A percentile compares a stretch with the other conserved stretches of the same genome.
phyloP scores from a whole-genome alignment of 2,329 filamentous ascomycete species.

The Ustulina deusta region DNA sequence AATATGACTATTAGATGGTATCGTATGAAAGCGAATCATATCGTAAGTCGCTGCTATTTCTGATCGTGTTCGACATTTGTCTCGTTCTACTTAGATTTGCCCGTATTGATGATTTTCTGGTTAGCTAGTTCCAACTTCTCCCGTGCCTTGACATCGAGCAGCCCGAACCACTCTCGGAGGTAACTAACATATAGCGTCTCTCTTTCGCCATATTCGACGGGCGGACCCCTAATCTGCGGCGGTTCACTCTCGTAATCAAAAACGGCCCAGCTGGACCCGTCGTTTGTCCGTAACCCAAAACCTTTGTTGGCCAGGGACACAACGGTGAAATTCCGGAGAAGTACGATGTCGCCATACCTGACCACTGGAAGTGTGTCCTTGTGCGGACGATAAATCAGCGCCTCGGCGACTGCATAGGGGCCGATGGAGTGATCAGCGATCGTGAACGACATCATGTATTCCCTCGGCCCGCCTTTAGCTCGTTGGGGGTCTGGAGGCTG shows the following conservation, averaged over 20 bases:
- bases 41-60: not conserved
- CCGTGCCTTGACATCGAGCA: slow-evolving; percentile 60
- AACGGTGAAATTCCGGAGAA: slow-evolving; percentile 68
- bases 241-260: slow-evolving; percentile 61
- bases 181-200: slow-evolving; percentile 63
- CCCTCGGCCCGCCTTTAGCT: slow-evolving; percentile 68
- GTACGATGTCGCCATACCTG: slow-evolving; percentile 67
- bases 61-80: slow-evolving; percentile 12
- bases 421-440: slow-evolving; percentile 68
- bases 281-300: slow-evolving; percentile 67
- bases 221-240: slow-evolving; percentile 69
- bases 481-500: slow-evolving; percentile 64
- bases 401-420: slow-evolving; percentile 63
- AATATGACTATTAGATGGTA: not conserved
- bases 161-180: slow-evolving; percentile 63
- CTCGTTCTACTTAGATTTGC: slow-evolving; percentile 40
- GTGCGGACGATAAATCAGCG: slow-evolving; percentile 70
- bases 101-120: slow-evolving; percentile 50
- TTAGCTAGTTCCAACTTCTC: slow-evolving; percentile 64
- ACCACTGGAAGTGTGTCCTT: slow-evolving; percentile 67
- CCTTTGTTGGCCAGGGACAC: slow-evolving; percentile 65
- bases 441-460: slow-evolving; percentile 70
- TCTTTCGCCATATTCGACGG: slow-evolving; percentile 65
- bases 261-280: slow-evolving; percentile 71
- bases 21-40: not conserved